Conservation (phyloP, 345 rosid genomes). For the Gossypium ekmanianum region DNA sequence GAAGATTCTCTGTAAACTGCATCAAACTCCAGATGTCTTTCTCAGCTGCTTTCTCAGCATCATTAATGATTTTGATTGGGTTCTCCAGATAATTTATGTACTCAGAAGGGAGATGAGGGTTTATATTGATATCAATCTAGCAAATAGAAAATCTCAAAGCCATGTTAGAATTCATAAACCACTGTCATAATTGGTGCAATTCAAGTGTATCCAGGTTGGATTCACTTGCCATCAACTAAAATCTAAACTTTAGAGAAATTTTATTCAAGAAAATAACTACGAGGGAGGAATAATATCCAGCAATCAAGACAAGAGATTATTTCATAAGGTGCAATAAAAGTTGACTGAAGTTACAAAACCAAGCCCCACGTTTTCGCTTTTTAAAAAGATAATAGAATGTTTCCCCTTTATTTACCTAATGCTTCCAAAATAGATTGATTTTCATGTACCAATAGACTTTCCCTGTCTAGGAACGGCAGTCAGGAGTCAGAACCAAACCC, state of each 20-base stretch:
- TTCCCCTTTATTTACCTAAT: background rate
- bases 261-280: background rate
- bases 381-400: background rate
- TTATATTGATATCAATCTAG: conserved; percentile 79
- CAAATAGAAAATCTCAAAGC: conserved; percentile 21
- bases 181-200: background rate
- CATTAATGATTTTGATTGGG: conserved; percentile 44
- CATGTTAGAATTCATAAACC: conserved; percentile 16
- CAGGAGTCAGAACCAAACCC: background rate
- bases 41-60: conserved; percentile 87
- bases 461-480: background rate
- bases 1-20: conserved; percentile 85
- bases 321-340: background rate
- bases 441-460: background rate
- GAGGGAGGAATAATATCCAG: background rate
- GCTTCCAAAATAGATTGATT: background rate
- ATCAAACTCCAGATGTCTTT: conserved; percentile 73
- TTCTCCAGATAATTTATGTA: conserved; percentile 72
- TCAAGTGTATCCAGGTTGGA: background rate
- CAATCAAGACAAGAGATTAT: background rate
- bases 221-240: background rate
- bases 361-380: background rate
- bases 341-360: background rate
- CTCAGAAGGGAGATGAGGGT: conserved; percentile 77
- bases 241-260: background rate